Conservation (phyloP, 2,329 filamentous ascomycete species). For the Didymella arachidicola region DNA sequence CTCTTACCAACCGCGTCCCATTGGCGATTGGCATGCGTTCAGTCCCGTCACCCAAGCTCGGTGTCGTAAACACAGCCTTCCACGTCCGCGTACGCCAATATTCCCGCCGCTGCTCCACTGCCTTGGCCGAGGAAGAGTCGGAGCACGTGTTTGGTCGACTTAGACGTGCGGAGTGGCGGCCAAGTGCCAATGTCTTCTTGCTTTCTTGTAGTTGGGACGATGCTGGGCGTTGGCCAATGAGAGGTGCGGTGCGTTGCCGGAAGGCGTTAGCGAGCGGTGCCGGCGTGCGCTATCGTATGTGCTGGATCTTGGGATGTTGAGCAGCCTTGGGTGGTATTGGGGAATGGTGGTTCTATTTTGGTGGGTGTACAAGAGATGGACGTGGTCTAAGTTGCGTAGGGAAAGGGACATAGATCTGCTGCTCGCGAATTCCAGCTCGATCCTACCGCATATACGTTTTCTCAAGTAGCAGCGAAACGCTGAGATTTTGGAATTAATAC, state of each 20-base stretch:
- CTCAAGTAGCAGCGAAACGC: not conserved
- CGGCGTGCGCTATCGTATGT: not conserved
- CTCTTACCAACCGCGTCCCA: not conserved
- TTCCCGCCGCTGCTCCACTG: not conserved
- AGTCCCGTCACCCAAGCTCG: not conserved
- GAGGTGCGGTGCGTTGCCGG: not conserved
- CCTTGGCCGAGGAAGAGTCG: not conserved
- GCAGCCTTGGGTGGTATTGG: not conserved
- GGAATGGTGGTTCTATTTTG: not conserved
- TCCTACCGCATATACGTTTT: not conserved
- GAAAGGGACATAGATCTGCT: not conserved
- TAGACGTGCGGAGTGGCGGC: not conserved
- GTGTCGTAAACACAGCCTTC: not conserved
- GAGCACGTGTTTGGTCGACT: not conserved
- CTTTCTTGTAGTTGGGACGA: not conserved
- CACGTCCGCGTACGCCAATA: not conserved
- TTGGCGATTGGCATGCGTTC: not conserved
- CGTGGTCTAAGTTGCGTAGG: not conserved
- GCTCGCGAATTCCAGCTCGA: not conserved
- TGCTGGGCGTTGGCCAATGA: not conserved
- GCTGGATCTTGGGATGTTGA: not conserved
- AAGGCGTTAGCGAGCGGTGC: not conserved
- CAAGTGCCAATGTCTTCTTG: not conserved
- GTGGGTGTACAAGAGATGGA: not conserved
- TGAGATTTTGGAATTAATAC: not conserved